Evolutionary conservation across 2,329 filamentous ascomycete genomes (phyloP).

Genomic region (Fusarium lateritium): DNA sequence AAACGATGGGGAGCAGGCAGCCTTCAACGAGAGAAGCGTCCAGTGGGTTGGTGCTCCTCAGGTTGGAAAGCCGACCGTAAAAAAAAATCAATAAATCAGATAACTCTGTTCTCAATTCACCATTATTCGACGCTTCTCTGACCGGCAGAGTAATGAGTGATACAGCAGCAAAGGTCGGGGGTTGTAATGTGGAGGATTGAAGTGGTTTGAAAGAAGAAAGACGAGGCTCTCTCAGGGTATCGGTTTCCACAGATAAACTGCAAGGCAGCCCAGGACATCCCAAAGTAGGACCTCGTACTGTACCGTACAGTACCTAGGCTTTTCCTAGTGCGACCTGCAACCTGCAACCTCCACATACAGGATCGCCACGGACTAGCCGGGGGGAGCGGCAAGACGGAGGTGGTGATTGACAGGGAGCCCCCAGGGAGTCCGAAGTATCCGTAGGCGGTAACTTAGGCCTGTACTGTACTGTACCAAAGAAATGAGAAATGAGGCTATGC

Average conservation of each 20-base stretch:
- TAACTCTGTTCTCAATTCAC: conserved; percentile 43
- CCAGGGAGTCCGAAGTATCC: conserved; percentile 43
- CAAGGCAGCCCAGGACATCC: conserved; percentile 25
- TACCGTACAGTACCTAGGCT: conserved; percentile 40
- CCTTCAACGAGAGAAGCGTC: conserved; percentile 41
- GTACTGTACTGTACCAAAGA: conserved; percentile 18
- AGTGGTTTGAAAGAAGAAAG: conserved; percentile 37
- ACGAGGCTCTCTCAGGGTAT: conserved; percentile 39
- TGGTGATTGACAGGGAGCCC: conserved; percentile 42
- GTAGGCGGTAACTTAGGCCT: conserved; percentile 14
- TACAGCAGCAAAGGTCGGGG: conserved; percentile 16
- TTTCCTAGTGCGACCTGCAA: conserved; percentile 35
- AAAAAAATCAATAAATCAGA: conserved; percentile 43
- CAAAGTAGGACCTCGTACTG: conserved; percentile 32
- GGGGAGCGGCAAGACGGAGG: conserved; percentile 37
- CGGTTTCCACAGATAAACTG: conserved; percentile 39
- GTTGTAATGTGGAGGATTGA: conserved; percentile 23
- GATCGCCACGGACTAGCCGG: conserved; percentile 48
- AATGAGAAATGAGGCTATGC: conserved; percentile 36
- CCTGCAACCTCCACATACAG: conserved; percentile 48
- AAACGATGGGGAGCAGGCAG: conserved; percentile 30
- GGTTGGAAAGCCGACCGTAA: conserved; percentile 43
- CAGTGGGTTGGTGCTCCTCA: conserved; percentile 38
- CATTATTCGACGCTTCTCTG: conserved; percentile 51
- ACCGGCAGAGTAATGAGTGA: conserved; percentile 46